Base-by-base conservation (phyloP, 768 basidiomycete genomes). In the Hericium alpestre region DNA sequence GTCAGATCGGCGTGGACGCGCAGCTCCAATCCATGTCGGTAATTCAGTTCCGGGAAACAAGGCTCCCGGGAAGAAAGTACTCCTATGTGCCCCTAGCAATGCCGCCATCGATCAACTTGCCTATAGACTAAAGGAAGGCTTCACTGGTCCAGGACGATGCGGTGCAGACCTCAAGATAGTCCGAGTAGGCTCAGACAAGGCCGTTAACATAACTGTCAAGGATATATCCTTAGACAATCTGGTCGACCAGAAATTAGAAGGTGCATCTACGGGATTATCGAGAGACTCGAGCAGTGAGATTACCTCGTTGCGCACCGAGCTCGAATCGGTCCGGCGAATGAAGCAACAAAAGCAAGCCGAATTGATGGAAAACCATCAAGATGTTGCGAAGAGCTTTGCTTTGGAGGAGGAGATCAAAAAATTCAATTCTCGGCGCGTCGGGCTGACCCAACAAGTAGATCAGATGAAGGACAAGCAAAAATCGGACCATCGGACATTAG, bases 61-160 rank as follows among this genome's bases (percentile, higher is more conserved):
- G 63, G 63, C 71, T n/a, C 71, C 79, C 1, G 73, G 78, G 13
- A 83, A 87, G 58, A 88, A 87, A 66, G 76, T 98, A 46, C 79
- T 99, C 16, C 76, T 99, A 39, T 99, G 96, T 65, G 96, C 96
- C 0, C 96, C 96, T 1, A 94, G 91, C 71, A 99, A 99, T 70
- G 96, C 96, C 16, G 96, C 96, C 23, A 94, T 99, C 41, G 94
- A 99, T 65, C 96, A 99, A 73, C 85, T 99, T 16, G 90, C 91
- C 7, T 79, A 82, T 64, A 86, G 96, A 41, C 72, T 99, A 51
- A 90, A 87, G 66, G 84, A 88, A 53, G 84, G 87, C n/a, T 80
- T 84, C 49, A 76, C 82, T 55, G 76, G 79, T 25, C 69, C 81
- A 22, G 74, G 78, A 38, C 83, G 81, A 48, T 72, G 71, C 51